Base-by-base conservation (phyloP, 441 rosid genomes). In the Manihot esculenta region DNA sequence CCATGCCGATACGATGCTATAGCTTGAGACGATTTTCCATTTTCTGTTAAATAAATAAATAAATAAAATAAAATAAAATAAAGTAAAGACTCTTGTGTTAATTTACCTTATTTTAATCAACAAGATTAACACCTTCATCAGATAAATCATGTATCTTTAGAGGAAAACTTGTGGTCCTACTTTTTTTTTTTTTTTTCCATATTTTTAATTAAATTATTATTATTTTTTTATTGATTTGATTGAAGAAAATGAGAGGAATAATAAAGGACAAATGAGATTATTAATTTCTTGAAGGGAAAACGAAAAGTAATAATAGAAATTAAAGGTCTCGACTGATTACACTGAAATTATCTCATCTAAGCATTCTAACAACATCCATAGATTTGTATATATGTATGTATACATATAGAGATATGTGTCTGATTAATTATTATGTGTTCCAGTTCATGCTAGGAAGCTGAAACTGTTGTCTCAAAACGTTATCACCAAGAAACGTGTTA, bases 401-500 rank as follows among this genome's bases (percentile, higher is more conserved):
- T 42, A 38, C 33, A 35, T 38, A 38, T 35, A 21, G 30, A 41
- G 24, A 45, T 51, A 61, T 0, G n/a, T n/a, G n/a, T n/a, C n/a
- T n/a, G n/a, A n/a, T n/a, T n/a, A n/a, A 26, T 12, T 4, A 24
- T 76, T 74, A 87, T 20, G 90, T 71, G 76, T 77, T 83, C 94
- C 90, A 87, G 35, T 87, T 84, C 83, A 87, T 85, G 81, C 76
- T 74, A 24, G 91, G 90, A 77, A 85, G 89, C 62, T 88, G 90
- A 83, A 87, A 86, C 71, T 86, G 84, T 72, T 81, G 91, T 51
- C 89, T 77, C 70, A 87, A 80, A 69, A 78, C 88, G 3, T 84
- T 87, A 61, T 90, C 90, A 0, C 84, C 88, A 38, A 81, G 81
- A 48, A 88, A 72, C 10, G 81, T 48, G 55, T 80, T 82, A 7